Percentiles rank a stretch among this genome's conserved stretches.
Conservation (phyloP, 2,329 filamentous ascomycete species). For the Colletotrichum cordylinicola region DNA sequence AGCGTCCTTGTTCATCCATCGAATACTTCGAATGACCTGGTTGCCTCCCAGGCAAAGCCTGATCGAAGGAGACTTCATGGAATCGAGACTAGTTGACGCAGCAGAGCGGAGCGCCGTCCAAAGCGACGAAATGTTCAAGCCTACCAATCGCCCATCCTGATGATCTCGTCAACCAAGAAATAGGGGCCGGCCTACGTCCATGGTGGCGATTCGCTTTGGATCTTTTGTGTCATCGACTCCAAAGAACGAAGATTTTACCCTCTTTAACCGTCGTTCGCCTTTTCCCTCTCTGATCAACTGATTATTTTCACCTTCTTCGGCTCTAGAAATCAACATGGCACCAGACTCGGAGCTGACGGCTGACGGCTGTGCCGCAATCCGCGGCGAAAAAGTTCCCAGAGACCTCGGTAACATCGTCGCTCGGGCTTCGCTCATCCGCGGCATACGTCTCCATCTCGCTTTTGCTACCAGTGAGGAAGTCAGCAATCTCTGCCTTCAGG, state of each 20-base stretch:
- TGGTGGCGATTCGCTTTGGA: not conserved
- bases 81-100: not conserved
- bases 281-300: not conserved
- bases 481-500: not conserved
- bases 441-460: not conserved
- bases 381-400: not conserved
- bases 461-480: not conserved
- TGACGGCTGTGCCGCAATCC: not conserved
- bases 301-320: not conserved
- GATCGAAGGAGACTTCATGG: not conserved
- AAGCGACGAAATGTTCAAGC: not conserved
- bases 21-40: not conserved
- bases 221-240: not conserved
- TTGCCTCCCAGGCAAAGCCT: not conserved
- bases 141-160: not conserved
- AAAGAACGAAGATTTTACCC: not conserved
- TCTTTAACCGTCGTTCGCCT: not conserved
- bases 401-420: not conserved
- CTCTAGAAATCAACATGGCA: not conserved
- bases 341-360: not conserved
- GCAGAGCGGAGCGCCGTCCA: not conserved
- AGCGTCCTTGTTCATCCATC: not conserved
- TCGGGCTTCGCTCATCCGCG: not conserved
- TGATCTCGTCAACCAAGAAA: not conserved
- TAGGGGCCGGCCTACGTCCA: not conserved